Evolutionary conservation across 2,329 filamentous ascomycete species (phyloP).

Genomic region (Fusarium equiseti): DNA sequence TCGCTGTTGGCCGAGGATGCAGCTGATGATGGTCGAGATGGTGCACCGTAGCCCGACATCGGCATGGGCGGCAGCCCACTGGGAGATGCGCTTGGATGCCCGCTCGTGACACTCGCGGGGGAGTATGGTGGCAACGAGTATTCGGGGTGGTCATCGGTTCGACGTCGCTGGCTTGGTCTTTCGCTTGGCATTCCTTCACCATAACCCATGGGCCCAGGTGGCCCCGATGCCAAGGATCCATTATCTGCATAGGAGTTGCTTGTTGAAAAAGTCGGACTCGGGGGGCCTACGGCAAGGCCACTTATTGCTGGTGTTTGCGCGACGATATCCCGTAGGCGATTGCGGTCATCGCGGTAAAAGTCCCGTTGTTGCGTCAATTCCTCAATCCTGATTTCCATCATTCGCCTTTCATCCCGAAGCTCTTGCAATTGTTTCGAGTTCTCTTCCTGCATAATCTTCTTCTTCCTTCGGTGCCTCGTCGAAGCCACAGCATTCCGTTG

Average conservation of each 20-base stretch:
- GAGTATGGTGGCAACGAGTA: slow-evolving; percentile 57
- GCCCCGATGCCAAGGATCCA: slow-evolving; percentile 51
- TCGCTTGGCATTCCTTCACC: slow-evolving; percentile 60
- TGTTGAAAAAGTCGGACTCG: slow-evolving; percentile 61
- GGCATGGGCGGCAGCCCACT: slow-evolving; percentile 58
- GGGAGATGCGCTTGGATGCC: slow-evolving; percentile 50
- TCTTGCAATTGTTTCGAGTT: slow-evolving; percentile 76
- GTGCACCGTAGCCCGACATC: slow-evolving; percentile 53
- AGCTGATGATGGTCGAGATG: slow-evolving; percentile 55
- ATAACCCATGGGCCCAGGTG: slow-evolving; percentile 51
- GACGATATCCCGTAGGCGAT: slow-evolving; percentile 77
- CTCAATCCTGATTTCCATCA: slow-evolving; percentile 68
- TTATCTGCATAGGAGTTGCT: slow-evolving; percentile 54
- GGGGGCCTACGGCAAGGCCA: slow-evolving; percentile 64
- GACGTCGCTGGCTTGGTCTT: slow-evolving; percentile 59
- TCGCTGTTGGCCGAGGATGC: slow-evolving; percentile 56
- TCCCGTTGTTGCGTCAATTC: slow-evolving; percentile 64
- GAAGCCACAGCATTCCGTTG: slow-evolving; percentile 88
- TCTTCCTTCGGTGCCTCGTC: slow-evolving; percentile 81
- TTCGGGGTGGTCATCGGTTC: slow-evolving; percentile 62
- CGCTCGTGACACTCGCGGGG: slow-evolving; percentile 37
- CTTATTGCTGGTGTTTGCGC: slow-evolving; percentile 68
- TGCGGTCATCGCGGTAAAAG: slow-evolving; percentile 79
- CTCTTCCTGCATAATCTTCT: slow-evolving; percentile 85
- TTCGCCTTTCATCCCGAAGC: slow-evolving; percentile 75